Evolutionary conservation across 1,284 basidiomycete species (phyloP).

Genomic region (Puccinia coronata): DNA sequence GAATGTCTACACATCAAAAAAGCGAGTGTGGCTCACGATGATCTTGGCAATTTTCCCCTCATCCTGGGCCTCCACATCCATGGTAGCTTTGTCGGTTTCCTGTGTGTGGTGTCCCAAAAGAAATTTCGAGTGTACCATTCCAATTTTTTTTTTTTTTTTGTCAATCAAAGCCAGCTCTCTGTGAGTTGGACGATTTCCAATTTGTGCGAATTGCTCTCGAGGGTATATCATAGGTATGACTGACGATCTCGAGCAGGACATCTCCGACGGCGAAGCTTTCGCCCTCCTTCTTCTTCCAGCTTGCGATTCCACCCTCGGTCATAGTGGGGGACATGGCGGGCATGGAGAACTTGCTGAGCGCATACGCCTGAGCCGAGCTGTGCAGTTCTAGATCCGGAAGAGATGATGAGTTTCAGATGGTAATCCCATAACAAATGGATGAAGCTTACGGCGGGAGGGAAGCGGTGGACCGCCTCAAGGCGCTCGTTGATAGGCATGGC

Average conservation of each 20-base stretch:
- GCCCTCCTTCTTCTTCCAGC: slow-evolving; percentile 96
- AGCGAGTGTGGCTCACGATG: slow-evolving; percentile 65
- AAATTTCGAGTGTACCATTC: too few species aligned
- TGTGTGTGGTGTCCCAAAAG: slow-evolving; percentile 59
- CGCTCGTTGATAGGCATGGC: slow-evolving; percentile 9
- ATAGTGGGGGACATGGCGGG: slow-evolving; percentile 99
- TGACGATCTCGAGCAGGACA: slow-evolving; percentile 88
- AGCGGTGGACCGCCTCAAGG: slow-evolving; percentile 12
- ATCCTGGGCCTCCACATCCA: slow-evolving; percentile 97
- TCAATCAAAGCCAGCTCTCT: too few species aligned
- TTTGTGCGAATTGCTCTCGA: too few species aligned
- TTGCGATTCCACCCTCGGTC: slow-evolving; percentile 97
- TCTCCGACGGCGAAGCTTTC: slow-evolving; percentile 86
- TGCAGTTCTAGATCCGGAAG: slow-evolving; percentile 68
- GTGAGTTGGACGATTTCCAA: too few species aligned
- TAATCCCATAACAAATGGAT: not conserved
- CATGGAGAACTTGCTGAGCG: slow-evolving; percentile 88
- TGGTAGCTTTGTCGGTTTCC: slow-evolving; percentile 99
- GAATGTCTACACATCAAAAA: not conserved
- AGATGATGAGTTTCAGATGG: not conserved
- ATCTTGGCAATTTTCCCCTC: slow-evolving; percentile 95
- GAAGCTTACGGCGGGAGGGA: slow-evolving; percentile 14
- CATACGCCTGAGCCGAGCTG: slow-evolving; percentile 73
- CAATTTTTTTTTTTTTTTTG: too few species aligned
- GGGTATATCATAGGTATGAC: slow-evolving; percentile 55